Conservation (phyloP, 306 rosid species). For the Prosopis cineraria region DNA sequence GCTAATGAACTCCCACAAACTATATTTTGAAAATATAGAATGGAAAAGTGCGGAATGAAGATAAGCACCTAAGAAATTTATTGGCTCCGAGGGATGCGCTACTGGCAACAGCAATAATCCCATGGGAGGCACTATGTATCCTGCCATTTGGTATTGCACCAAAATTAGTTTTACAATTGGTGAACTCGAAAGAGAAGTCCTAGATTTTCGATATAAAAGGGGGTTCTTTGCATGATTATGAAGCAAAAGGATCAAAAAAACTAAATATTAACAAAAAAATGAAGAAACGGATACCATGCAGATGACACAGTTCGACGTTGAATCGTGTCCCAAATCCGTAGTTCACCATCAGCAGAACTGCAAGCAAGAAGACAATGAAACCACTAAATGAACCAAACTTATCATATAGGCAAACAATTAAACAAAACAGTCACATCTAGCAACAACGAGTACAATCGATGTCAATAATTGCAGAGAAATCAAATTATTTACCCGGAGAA, state of each 20-base stretch:
- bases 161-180: background rate
- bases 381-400: background rate
- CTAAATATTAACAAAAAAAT: background rate
- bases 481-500: constrained; percentile 60
- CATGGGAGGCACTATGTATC: constrained; percentile 88
- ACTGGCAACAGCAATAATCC: constrained; percentile 67
- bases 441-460: background rate
- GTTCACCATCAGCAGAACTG: constrained; percentile 88
- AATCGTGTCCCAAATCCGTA: constrained; percentile 82
- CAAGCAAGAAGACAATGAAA: constrained; percentile 20
- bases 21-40: background rate
- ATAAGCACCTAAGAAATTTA: constrained; percentile 69
- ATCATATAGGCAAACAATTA: background rate
- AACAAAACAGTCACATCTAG: background rate
- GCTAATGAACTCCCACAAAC: background rate
- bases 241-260: background rate
- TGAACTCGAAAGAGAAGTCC: background rate
- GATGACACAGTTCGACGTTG: constrained; percentile 82
- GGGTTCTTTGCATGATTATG: background rate
- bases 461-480: background rate
- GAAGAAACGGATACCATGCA: constrained; percentile 53
- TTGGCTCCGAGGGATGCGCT: constrained; percentile 64
- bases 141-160: constrained; percentile 40
- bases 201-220: background rate
- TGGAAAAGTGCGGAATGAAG: background rate